Evolutionary conservation across 2,329 filamentous ascomycete genomes (phyloP).

Genomic region (Colletotrichum horii): DNA sequence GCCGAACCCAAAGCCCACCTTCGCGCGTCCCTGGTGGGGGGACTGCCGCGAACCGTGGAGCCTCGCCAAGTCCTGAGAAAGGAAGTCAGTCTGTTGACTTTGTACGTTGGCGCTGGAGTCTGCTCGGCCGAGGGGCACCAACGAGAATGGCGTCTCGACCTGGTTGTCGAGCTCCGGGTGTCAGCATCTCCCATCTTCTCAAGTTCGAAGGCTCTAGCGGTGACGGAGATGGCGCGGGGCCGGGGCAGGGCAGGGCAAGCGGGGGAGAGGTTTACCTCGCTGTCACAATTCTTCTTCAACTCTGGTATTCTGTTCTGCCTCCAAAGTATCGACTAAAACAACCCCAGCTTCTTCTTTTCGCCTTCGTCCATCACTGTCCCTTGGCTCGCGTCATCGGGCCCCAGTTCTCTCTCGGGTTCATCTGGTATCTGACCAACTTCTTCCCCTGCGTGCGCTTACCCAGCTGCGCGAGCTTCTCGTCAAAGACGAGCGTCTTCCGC

Average conservation of each 20-base stretch:
- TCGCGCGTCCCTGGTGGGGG: neutral
- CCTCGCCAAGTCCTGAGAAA: neutral
- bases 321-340: neutral
- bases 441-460: conserved; percentile 72
- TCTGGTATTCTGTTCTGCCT: neutral
- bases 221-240: neutral
- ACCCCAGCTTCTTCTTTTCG: conserved; percentile 54
- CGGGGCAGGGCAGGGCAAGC: neutral
- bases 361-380: conserved; percentile 64
- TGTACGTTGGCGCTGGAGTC: neutral
- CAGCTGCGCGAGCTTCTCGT: conserved; percentile 77
- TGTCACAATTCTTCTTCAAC: neutral
- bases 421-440: conserved; percentile 84
- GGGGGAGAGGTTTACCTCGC: neutral
- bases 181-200: neutral
- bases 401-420: conserved; percentile 92
- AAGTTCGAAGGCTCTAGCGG: neutral
- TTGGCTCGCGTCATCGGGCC: conserved; percentile 75
- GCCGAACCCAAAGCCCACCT: neutral
- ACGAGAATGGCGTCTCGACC: neutral
- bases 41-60: neutral
- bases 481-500: conserved; percentile 71
- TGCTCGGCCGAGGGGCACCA: neutral
- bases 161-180: neutral
- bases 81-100: neutral